These are phyloP conservation scores for Collybiopsis luxurians DNA, from an alignment of 768 basidiomycete species.

Conservation along the genomic window DNA sequence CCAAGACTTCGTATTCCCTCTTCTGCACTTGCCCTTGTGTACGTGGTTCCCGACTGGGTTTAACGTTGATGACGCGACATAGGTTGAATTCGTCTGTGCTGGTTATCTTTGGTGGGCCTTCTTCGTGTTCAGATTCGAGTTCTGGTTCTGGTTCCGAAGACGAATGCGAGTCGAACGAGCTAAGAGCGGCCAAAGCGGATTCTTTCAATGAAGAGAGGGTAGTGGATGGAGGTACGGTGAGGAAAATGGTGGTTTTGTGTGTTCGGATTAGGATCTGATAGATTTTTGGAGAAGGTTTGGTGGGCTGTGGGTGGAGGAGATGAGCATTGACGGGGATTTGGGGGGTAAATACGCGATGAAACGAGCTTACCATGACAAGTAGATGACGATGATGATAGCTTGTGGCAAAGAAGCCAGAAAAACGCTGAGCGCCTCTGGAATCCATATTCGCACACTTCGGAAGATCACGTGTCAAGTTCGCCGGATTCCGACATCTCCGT, in stretches of 20 bases:
- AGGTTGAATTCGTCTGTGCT: constrained; percentile 59
- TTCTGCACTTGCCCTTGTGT: background rate
- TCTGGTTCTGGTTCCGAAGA: no score
- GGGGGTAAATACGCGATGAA: no score
- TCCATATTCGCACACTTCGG: no score
- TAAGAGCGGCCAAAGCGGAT: constrained; percentile 60
- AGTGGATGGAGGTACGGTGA: constrained; percentile 51
- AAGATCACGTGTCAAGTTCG: constrained; percentile 1
- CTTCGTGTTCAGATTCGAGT: constrained; percentile 40
- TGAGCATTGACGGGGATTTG: background rate
- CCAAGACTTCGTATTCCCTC: constrained; percentile 52
- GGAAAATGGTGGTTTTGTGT: constrained; percentile 65
- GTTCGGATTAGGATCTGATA: constrained; percentile 72
- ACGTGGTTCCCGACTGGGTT: constrained; percentile 11
- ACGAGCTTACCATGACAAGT: background rate
- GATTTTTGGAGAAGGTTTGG: constrained; percentile 52
- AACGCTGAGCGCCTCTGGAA: background rate
- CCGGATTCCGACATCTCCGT: constrained; percentile 20
- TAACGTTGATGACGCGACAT: constrained; percentile 50
- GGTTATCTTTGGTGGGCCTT: constrained; percentile 29
- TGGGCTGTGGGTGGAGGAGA: background rate
- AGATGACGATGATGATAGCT: background rate
- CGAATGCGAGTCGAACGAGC: no score
- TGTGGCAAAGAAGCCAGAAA: background rate
- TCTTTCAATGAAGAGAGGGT: constrained; percentile 59